Percentiles rank a stretch among this genome's conserved stretches.
Evolutionary conservation across 495 filamentous ascomycete genomes (phyloP).

Genomic region (Aspergillus carlsbadensis): DNA sequence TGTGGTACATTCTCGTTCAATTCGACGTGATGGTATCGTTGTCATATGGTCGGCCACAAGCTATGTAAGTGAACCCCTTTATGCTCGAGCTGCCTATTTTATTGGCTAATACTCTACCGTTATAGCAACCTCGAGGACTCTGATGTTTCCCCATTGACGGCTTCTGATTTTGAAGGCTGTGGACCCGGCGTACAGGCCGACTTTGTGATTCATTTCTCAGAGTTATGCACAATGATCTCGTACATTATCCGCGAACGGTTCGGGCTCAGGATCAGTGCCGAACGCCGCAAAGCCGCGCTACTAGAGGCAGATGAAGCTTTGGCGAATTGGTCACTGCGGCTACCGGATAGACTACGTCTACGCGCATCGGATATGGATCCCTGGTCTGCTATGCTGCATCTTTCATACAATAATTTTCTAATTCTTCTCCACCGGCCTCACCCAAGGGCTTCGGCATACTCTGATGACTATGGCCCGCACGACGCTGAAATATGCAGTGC

Average conservation of each 20-base stretch:
- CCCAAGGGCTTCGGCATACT: conserved; percentile 43
- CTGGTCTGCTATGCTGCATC: conserved; percentile 50
- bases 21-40: conserved; percentile 49
- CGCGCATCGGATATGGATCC: conserved; percentile 46
- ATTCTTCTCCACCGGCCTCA: conserved; percentile 51
- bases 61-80: conserved; percentile 35
- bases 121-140: conserved; percentile 47
- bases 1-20: conserved; percentile 50
- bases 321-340: conserved; percentile 46
- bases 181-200: conserved; percentile 40
- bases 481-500: conserved; percentile 49
- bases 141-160: conserved; percentile 43
- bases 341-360: conserved; percentile 44
- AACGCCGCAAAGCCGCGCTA: conserved; percentile 44
- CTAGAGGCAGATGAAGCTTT: conserved; percentile 46
- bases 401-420: conserved; percentile 53
- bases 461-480: conserved; percentile 44
- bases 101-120: not conserved
- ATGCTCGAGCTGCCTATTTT: not conserved
- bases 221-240: conserved; percentile 47
- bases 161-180: conserved; percentile 49
- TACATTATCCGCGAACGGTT: conserved; percentile 45
- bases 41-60: conserved; percentile 50
- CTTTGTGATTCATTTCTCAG: conserved; percentile 47
- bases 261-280: conserved; percentile 36